phyloP scores from a whole-genome alignment of 805 yeast species.

The Starmerella powellii region DNA sequence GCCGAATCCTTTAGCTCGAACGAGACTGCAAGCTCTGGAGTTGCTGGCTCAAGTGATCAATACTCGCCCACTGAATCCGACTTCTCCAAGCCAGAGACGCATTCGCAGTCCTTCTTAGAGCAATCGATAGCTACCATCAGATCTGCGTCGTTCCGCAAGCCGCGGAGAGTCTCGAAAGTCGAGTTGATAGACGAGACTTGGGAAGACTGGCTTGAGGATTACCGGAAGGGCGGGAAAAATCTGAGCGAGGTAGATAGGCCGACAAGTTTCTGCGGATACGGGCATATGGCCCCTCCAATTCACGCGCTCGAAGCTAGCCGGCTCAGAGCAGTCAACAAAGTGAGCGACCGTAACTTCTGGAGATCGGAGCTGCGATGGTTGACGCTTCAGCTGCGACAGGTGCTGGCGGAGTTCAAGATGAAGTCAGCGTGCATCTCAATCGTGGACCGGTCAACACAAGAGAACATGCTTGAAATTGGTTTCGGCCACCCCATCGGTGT shows the following conservation, averaged over 20 bases:
- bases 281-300: slow-evolving; percentile 50
- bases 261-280: slow-evolving; percentile 36
- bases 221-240: slow-evolving; percentile 12
- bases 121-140: slow-evolving; percentile 4
- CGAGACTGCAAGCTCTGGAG: too few relatives aligned
- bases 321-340: slow-evolving; percentile 34
- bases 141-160: slow-evolving; percentile 4
- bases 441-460: slow-evolving; percentile 38
- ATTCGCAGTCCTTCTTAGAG: slow-evolving; percentile 2
- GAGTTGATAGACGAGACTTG: slow-evolving; percentile 18
- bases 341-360: slow-evolving; percentile 40
- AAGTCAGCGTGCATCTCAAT: slow-evolving; percentile 49
- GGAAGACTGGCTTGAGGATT: slow-evolving; percentile 22
- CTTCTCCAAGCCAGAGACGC: too few relatives aligned
- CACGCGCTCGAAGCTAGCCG: slow-evolving; percentile 40
- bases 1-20: too few relatives aligned
- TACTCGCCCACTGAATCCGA: too few relatives aligned
- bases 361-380: slow-evolving; percentile 32
- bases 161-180: slow-evolving; percentile 4
- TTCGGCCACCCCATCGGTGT: slow-evolving; percentile 37
- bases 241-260: slow-evolving; percentile 41
- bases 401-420: slow-evolving; percentile 33
- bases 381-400: slow-evolving; percentile 31
- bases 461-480: slow-evolving; percentile 39
- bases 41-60: too few relatives aligned